These are phyloP conservation scores for Neophaeococcomyces mojaviensis DNA, from an alignment of 2,329 filamentous ascomycete genomes.

Conservation along the genomic window DNA sequence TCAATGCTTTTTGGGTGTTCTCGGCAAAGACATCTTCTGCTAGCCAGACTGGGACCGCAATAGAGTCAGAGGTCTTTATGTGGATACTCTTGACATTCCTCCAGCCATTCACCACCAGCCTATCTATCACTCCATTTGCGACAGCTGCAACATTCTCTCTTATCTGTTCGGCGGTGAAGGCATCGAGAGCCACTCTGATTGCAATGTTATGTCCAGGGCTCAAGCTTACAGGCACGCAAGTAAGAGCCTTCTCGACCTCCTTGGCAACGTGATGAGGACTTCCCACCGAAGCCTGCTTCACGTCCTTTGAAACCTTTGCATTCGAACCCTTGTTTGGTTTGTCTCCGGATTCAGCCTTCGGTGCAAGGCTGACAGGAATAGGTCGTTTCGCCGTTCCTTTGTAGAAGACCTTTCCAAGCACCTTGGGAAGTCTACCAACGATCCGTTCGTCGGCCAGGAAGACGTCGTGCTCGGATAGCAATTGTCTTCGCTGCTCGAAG, in stretches of 20 bases:
- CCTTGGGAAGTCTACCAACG: conserved; percentile 60
- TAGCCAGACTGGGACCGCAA: conserved; percentile 87
- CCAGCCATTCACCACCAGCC: conserved; percentile 80
- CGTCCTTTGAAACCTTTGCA: conserved; percentile 31
- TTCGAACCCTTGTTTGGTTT: conserved; percentile 34
- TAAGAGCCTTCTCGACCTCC: conserved; percentile 72
- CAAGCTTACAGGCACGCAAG: conserved; percentile 72
- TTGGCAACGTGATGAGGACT: conserved; percentile 61
- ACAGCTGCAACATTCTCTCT: conserved; percentile 74
- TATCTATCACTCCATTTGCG: conserved; percentile 61
- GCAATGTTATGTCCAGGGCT: conserved; percentile 71
- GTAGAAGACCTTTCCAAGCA: conserved; percentile 90
- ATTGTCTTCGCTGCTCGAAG: conserved; percentile 78
- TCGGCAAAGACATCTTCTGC: conserved; percentile 87
- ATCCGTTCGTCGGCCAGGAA: conserved; percentile 92
- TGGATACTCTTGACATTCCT: conserved; percentile 75
- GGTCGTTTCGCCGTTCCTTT: conserved; percentile 75
- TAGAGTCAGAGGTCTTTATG: conserved; percentile 83
- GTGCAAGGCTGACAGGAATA: conserved; percentile 68
- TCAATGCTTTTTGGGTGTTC: conserved; percentile 59
- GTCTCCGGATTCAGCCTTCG: conserved; percentile 52
- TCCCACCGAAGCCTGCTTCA: conserved; percentile 42
- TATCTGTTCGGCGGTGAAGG: conserved; percentile 67
- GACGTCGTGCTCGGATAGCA: conserved; percentile 79
- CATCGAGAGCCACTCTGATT: conserved; percentile 68